Evolutionary conservation across 345 rosid genomes (phyloP).

Genomic region (Aquilaria sinensis): DNA sequence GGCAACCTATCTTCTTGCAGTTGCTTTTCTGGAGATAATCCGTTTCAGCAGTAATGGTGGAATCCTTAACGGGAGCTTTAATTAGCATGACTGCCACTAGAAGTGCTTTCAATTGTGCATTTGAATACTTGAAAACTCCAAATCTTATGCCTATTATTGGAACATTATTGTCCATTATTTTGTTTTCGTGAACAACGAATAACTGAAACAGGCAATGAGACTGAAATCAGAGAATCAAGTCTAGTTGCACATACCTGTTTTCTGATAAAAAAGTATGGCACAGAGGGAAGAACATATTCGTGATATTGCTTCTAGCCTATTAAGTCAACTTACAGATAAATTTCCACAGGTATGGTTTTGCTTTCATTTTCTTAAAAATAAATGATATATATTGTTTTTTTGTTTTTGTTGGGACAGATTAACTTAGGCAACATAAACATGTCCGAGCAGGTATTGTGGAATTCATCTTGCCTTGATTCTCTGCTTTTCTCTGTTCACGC

Average conservation of each 20-base stretch:
- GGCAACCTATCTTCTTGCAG: conserved; percentile 99
- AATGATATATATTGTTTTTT: conserved; percentile 3
- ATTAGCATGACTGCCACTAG: conserved; percentile 53
- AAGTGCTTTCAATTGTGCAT: conserved; percentile 97
- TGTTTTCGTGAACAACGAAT: conserved; percentile 79
- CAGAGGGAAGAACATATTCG: conserved; percentile 95
- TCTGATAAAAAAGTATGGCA: conserved; percentile 84
- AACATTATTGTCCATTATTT: conserved; percentile 17
- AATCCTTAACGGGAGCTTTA: conserved; percentile 71
- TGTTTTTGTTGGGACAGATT: conserved; percentile 9
- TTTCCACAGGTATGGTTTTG: conserved; percentile 77
- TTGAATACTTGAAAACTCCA: conserved; percentile 95
- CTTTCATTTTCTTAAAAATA: conserved; percentile 1
- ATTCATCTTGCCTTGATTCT: conserved; percentile 86
- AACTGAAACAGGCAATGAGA: conserved; percentile 71
- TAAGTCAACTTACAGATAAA: conserved; percentile 89
- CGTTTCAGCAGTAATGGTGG: conserved; percentile 99
- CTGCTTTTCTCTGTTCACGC: conserved; percentile 73
- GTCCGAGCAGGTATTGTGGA: conserved; percentile 85
- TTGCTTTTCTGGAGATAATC: conserved; percentile 88
- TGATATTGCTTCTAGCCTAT: conserved; percentile 74
- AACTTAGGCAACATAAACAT: conserved; percentile 11
- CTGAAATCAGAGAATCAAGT: conserved; percentile 74
- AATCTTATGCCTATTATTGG: conserved; percentile 63
- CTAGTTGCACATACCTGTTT: conserved; percentile 84